Conservation (phyloP, 352 stramenopile species). For the Pythium guiyangense region DNA sequence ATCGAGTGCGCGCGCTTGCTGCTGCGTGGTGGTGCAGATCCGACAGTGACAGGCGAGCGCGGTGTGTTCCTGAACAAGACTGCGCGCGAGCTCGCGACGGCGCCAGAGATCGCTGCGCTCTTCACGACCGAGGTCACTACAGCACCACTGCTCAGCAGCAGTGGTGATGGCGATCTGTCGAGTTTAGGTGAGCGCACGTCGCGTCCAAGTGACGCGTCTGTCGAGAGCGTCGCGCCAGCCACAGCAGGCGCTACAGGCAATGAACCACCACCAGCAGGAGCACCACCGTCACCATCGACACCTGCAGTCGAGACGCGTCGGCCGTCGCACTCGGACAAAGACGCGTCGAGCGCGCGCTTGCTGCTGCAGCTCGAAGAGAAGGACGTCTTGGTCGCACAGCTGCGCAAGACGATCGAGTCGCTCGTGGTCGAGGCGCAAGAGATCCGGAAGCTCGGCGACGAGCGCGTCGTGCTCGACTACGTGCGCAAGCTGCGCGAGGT, state of each 20-base stretch:
- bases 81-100: conserved; percentile 45
- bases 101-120: conserved; percentile 35
- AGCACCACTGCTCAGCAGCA: neutral
- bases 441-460: conserved; percentile 72
- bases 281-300: neutral
- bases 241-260: too few species aligned
- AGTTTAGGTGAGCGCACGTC: neutral
- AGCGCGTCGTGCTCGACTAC: conserved; percentile 79
- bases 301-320: neutral
- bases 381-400: conserved; percentile 69
- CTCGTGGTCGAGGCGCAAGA: conserved; percentile 74
- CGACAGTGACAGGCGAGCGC: conserved; percentile 28
- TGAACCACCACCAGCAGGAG: neutral
- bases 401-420: conserved; percentile 76
- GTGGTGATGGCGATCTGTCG: neutral
- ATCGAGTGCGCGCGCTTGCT: conserved; percentile 53
- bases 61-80: conserved; percentile 54
- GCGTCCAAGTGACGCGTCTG: neutral
- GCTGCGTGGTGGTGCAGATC: conserved; percentile 37
- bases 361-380: conserved; percentile 78
- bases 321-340: conserved; percentile 3
- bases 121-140: conserved; percentile 15
- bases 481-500: conserved; percentile 77
- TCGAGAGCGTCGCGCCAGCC: neutral
- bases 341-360: conserved; percentile 27